A percentile compares a stretch with the other conserved stretches of the same genome.
Evolutionary conservation across 345 rosid species (phyloP).

Genomic region (Dipteronia dyeriana): DNA sequence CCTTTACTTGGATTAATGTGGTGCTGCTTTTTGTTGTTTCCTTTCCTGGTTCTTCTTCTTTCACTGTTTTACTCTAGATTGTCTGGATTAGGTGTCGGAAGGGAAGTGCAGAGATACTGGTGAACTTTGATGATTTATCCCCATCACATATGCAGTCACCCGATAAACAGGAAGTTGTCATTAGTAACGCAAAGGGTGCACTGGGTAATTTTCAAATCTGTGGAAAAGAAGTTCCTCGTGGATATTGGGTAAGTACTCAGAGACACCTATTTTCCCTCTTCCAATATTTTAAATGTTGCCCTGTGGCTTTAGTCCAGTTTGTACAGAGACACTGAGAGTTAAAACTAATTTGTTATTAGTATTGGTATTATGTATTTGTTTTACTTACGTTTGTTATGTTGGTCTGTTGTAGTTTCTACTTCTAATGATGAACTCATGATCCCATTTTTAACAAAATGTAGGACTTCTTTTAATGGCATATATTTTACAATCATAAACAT

Average conservation of each 20-base stretch:
- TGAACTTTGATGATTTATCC: constrained; percentile 76
- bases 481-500: background rate
- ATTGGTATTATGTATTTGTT: background rate
- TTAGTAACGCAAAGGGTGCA: constrained; percentile 32
- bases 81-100: constrained; percentile 75
- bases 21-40: background rate
- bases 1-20: constrained; percentile 15
- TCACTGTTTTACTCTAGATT: constrained; percentile 35
- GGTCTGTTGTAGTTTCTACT: background rate
- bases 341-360: too few relatives aligned
- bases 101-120: constrained; percentile 86
- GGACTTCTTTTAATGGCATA: background rate
- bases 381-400: background rate
- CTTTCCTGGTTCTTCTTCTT: constrained; percentile 17
- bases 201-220: constrained; percentile 63
- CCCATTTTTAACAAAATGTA: background rate
- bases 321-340: background rate
- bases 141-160: constrained; percentile 50
- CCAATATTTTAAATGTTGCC: background rate
- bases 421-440: background rate
- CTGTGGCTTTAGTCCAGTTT: background rate
- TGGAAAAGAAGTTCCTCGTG: constrained; percentile 96
- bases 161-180: constrained; percentile 35
- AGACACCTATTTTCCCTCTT: constrained; percentile 1
- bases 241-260: constrained; percentile 72